Base-by-base conservation (phyloP, 305 asterid species). In the Fraxinus sp. region DNA sequence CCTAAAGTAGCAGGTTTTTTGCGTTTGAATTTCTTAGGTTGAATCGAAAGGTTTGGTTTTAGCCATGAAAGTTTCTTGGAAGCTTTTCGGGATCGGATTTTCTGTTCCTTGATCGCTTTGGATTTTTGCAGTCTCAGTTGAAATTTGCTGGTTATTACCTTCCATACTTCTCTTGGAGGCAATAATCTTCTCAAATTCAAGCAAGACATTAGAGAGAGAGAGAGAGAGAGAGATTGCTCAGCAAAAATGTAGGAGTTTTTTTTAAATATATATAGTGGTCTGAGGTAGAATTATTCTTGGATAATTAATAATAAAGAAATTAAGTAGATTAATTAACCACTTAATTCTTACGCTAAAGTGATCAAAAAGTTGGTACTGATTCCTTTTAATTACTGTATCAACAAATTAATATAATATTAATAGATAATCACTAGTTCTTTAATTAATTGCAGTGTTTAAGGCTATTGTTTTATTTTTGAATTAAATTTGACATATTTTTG, bases 91-190 rank as follows among this genome's bases (percentile, higher is more conserved):
- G 83, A 77, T 72, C n/a, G 44, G 18, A 28, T 81, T 64, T 86
- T 88, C 9, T 73, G 82, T 83, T 89, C 90, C 88, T 88, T 91
- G 84, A 74, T 84, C 24, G 86, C 16, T 78, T 86, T 92, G 77
- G 97, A 86, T 79, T 79, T 86, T 52, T 52, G 62, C 62, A 84
- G 80, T 78, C 88, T 89, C 88, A 81, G 82, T 18, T 88, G 92
- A 8, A 91, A 80, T 62, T 88, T 93, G 80, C 39, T 85, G 72
- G 87, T 89, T 37, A 94, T 72, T 22, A 87, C 16, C 41, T 82
- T 92, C 97, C 97, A 93, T 33, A 89, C 76, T 82, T 87, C 91
- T 68, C 41, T 86, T 6, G 87, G 83, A 26, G 92, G 92, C 9
- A 89, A 79, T 62, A 94, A 74, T 83, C 84, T 84, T 80, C 81